phyloP scores from a whole-genome alignment of 768 basidiomycete species.

The Suillus bovinus region DNA sequence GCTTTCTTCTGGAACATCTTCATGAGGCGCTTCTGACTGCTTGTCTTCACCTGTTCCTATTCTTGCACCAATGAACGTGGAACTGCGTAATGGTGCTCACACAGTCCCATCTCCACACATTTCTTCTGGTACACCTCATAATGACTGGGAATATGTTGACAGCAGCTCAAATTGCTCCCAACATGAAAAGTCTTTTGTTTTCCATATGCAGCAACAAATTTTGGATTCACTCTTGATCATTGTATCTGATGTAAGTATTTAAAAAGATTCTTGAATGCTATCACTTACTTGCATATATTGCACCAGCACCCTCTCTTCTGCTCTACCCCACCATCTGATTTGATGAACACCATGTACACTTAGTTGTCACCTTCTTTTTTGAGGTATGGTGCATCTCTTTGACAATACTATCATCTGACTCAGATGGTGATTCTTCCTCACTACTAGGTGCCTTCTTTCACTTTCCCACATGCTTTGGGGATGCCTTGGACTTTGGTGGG shows the following conservation, averaged over 20 bases:
- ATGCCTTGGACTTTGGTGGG: neutral
- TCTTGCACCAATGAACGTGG: neutral
- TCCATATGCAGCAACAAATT: neutral
- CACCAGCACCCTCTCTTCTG: neutral
- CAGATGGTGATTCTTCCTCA: neutral
- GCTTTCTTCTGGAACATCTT: neutral
- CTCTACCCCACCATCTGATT: too few species aligned
- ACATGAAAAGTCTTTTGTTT: conserved; percentile 8
- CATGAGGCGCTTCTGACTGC: neutral
- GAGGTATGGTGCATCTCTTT: neutral
- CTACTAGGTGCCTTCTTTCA: neutral
- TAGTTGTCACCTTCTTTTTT: neutral
- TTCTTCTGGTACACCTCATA: conserved; percentile 2
- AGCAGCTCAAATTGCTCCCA: conserved; percentile 6
- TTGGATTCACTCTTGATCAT: neutral
- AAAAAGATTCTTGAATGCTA: neutral
- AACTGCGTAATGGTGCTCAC: conserved; percentile 1
- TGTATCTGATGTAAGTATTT: conserved; percentile 1
- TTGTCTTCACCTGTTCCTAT: neutral
- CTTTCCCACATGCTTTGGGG: neutral
- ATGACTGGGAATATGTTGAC: conserved; percentile 4
- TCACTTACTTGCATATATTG: conserved; percentile 9
- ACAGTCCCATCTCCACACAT: neutral
- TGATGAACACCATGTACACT: neutral
- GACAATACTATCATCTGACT: neutral